Evolutionary conservation across 495 filamentous ascomycete species (phyloP).

Genomic region (Terfezia boudieri): DNA sequence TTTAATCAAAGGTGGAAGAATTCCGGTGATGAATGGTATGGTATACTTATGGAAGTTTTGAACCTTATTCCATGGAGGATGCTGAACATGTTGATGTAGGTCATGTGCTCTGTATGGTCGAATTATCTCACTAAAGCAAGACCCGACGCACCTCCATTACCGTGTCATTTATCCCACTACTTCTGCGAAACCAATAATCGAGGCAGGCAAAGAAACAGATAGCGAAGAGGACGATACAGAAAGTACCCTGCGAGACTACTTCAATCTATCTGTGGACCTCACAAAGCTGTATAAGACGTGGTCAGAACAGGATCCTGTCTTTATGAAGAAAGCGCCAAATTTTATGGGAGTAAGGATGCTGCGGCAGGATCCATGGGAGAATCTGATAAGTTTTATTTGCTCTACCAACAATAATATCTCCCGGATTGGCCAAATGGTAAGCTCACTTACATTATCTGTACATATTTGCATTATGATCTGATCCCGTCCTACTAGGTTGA

Average conservation of each 20-base stretch:
- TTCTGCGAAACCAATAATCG: neutral
- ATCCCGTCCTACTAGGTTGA: constrained; percentile 32
- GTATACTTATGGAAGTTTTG: neutral
- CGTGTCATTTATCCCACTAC: constrained; percentile 35
- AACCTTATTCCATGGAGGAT: neutral
- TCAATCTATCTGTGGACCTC: constrained; percentile 57
- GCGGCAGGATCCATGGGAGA: constrained; percentile 89
- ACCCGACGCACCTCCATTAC: constrained; percentile 60
- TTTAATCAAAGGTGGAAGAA: constrained; percentile 47
- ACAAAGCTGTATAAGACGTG: constrained; percentile 62
- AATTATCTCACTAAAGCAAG: constrained; percentile 66
- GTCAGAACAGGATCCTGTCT: constrained; percentile 69
- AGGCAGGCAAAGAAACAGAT: constrained; percentile 10
- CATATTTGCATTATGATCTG: neutral
- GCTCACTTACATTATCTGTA: neutral
- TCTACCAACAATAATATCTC: constrained; percentile 97
- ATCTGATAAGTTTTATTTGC: constrained; percentile 84
- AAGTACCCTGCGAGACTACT: constrained; percentile 49
- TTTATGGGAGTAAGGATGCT: constrained; percentile 90
- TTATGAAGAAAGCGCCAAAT: constrained; percentile 62
- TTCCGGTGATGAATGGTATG: constrained; percentile 57
- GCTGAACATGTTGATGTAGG: constrained; percentile 21
- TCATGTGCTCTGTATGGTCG: constrained; percentile 68
- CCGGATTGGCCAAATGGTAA: constrained; percentile 79
- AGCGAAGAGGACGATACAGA: constrained; percentile 36